Percentiles rank a stretch among this genome's conserved stretches.
phyloP scores from a whole-genome alignment of 2,329 filamentous ascomycete species.

The Sporothrix luriei region DNA sequence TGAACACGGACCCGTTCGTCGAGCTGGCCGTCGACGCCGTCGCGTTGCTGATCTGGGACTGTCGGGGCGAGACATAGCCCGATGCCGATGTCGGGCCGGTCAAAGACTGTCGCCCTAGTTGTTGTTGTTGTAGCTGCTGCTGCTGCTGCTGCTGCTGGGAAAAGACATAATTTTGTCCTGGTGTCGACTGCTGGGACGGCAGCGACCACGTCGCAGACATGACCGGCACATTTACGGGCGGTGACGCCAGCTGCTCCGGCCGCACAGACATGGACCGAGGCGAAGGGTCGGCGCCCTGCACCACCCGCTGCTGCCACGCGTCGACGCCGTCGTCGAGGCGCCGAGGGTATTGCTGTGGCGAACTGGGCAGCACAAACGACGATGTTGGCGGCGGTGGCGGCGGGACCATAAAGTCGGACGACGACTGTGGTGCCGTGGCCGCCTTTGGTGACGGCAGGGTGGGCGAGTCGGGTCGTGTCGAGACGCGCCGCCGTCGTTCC shows the following conservation, averaged over 20 bases:
- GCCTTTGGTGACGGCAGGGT: conserved; percentile 32
- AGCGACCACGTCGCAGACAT: conserved; percentile 22
- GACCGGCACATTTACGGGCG: neutral
- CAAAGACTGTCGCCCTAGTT: neutral
- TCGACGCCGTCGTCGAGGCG: conserved; percentile 31
- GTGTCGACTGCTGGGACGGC: conserved; percentile 3
- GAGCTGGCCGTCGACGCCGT: conserved; percentile 34
- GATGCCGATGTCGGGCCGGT: neutral
- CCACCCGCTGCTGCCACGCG: conserved; percentile 26
- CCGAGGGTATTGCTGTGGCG: neutral
- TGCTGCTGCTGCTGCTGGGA: conserved; percentile 12
- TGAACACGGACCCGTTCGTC: conserved; percentile 33
- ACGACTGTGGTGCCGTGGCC: neutral
- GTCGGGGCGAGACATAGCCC: conserved; percentile 27
- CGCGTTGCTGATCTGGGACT: conserved; percentile 33
- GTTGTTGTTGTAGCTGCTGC: conserved; percentile 6
- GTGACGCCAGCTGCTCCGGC: neutral
- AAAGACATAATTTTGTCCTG: conserved; percentile 3
- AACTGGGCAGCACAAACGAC: neutral
- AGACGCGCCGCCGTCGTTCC: conserved; percentile 33
- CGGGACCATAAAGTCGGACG: neutral
- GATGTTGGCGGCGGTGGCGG: conserved; percentile 19
- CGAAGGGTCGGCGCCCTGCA: neutral
- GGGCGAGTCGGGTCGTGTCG: conserved; percentile 36
- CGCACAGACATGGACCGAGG: neutral